Evolutionary conservation across 352 stramenopile species (phyloP), one percentile per base, ranked within the genome.

Genomic region (Pythium chondricola): DNA sequence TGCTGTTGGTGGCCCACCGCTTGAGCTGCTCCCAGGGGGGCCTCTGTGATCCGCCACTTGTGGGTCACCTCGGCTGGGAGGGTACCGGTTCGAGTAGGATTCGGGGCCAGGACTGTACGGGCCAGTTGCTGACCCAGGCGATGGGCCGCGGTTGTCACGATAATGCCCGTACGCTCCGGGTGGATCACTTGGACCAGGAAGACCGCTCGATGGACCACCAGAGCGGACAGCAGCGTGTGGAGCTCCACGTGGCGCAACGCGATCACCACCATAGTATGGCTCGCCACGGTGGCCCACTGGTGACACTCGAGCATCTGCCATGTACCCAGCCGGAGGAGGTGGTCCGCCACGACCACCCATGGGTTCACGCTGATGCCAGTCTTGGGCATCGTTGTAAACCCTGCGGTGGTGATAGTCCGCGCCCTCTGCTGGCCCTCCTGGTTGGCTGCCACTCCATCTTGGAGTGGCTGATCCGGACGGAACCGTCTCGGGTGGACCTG

Each of bases 101-200:
- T 64, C 56, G 1, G 48, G 48, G 9, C 55, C 42, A 10, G 54
- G 54, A 26, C 55, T 64, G 39, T 64, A 64, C 35, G 58, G 48
- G 0, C 44, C 40, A 3, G 52, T 38, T 18, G 26, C 10, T 0
- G 35, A 25, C 6, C 44, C 18, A 17, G 37, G 27, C n/a, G 21
- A 27, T 1, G 53, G 45, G 2, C 45, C 53, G 11, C 53, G 46
- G 16, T 41, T 21, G 8, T 63, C 56, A 10, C 43, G 56, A 58
- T 63, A 63, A 22, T 48, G 42, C 3, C 44, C 42, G 22, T 63
- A 57, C 2, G 24, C 30, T 16, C 41, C 35, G n/a, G 33, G 21
- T 3, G 54, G 32, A 8, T 56, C 47, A 22, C 13, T 40, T 2
- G 17, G 45, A 4, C 53, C 53, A 9, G 35, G 22, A 21, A 43